Conservation (phyloP, 306 rosid genomes). For the Hylodesmum podocarpum region DNA sequence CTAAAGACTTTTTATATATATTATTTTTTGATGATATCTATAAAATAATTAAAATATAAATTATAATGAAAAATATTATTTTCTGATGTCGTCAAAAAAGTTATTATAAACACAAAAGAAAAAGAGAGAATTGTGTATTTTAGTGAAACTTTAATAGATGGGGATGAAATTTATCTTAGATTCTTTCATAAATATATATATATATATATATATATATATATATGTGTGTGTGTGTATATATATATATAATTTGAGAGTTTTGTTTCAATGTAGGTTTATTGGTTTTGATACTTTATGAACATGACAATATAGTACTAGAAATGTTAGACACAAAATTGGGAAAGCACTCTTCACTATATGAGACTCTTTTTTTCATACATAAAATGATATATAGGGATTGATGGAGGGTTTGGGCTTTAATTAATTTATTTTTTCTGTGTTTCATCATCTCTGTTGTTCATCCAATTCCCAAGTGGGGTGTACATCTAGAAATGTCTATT, state of each 20-base stretch:
- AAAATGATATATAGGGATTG: constrained; percentile 33
- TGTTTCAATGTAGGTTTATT: constrained; percentile 8
- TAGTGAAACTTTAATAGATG: too few relatives aligned
- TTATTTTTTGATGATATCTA: too few relatives aligned
- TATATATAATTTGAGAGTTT: not conserved
- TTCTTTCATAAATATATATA: too few relatives aligned
- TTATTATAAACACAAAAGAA: too few relatives aligned
- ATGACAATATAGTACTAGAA: constrained; percentile 20
- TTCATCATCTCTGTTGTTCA: not conserved
- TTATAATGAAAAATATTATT: too few relatives aligned
- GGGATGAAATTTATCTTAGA: too few relatives aligned
- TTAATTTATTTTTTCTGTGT: not conserved
- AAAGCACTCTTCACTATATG: constrained; percentile 17
- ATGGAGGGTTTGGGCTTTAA: constrained; percentile 16
- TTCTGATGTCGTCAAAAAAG: too few relatives aligned
- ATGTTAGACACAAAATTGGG: constrained; percentile 23
- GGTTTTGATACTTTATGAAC: constrained; percentile 42
- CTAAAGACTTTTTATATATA: too few relatives aligned
- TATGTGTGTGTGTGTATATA: too few relatives aligned
- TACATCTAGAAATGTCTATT: constrained; percentile 40
- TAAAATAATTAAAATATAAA: too few relatives aligned
- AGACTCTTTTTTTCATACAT: not conserved
- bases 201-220: too few relatives aligned
- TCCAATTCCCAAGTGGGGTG: constrained; percentile 44
- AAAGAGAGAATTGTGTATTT: too few relatives aligned